Evolutionary conservation across 2,329 filamentous ascomycete species (phyloP), one percentile per base, ranked within the genome.

Genomic region (Fusarium sp.): DNA sequence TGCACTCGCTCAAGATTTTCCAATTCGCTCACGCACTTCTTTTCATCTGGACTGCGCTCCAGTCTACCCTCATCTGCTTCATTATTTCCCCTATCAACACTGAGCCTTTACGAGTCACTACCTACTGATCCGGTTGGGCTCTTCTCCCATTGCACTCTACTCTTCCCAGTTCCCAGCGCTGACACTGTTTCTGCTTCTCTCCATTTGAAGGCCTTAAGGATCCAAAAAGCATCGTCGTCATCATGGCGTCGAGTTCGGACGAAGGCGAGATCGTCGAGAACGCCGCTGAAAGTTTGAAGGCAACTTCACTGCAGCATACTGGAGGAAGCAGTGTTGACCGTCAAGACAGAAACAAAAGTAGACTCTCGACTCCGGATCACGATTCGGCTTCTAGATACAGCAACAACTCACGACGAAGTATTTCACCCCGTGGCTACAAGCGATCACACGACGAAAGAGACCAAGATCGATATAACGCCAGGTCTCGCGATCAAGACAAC

Each of bases 321-420:
- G 89, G 90, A 88, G 87, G 89, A 91, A 90, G 84, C 88, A 90
- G 87, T 88, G 91, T 97, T 97, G 92, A 97, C 93, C 92, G 91
- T 89, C 89, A 86, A 87, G 88, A 92, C 92, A 97, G 93, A 94
- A 86, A 82, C 83, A 89, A 86, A 82, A 85, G 82, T 80, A 87
- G 84, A 85, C 78, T 82, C 74, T 86, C 87, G 77, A 89, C 88
- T 68, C 88, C 88, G 73, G 86, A 87, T 43, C 76, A 81, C 81
- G 83, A 83, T 77, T 76, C 80, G 69, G 78, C 78, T 67, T 80
- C 83, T 47, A 83, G 80, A 75, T 74, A 81, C 71, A 81, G 78
- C 74, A 77, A 75, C 69, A 78, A 78, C 20, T 77, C 78, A 56
- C 83, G 84, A 74, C 83, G 83, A 71, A 86, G 83, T 77, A 82